phyloP scores from a whole-genome alignment of 495 filamentous ascomycete genomes.

The Stereocaulon alpinum region DNA sequence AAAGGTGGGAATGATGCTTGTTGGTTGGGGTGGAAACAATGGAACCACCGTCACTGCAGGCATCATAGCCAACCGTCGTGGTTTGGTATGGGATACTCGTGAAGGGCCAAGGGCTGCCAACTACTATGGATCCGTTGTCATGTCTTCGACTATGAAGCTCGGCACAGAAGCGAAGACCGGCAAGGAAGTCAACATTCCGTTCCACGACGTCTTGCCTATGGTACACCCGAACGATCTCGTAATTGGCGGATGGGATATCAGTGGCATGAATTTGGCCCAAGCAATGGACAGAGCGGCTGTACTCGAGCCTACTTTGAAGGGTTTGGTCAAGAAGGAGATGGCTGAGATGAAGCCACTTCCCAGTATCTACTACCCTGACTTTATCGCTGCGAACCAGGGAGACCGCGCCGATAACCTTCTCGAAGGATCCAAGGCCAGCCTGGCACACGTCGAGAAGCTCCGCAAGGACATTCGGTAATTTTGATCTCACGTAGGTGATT shows the following conservation, averaged over 20 bases:
- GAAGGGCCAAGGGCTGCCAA: constrained; percentile 78
- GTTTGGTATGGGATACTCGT: constrained; percentile 83
- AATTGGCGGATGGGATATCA: constrained; percentile 97
- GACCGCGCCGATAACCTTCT: constrained; percentile 91
- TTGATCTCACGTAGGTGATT: background rate
- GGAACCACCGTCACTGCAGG: constrained; percentile 94
- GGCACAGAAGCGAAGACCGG: constrained; percentile 75
- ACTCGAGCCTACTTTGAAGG: constrained; percentile 85
- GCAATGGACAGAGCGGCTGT: constrained; percentile 95
- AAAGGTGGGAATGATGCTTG: constrained; percentile 94
- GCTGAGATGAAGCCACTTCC: constrained; percentile 77
- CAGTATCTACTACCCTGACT: constrained; percentile 97
- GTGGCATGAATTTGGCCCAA: constrained; percentile 71
- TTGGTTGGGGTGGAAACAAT: constrained; percentile 98
- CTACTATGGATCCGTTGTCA: constrained; percentile 96
- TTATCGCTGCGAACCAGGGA: constrained; percentile 98
- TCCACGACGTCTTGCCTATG: constrained; percentile 92
- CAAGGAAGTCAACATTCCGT: constrained; percentile 91
- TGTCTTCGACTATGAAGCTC: constrained; percentile 94
- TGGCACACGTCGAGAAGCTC: constrained; percentile 84
- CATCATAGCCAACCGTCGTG: constrained; percentile 88
- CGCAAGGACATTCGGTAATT: constrained; percentile 86
- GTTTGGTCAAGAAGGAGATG: constrained; percentile 87
- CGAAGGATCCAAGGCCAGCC: constrained; percentile 69
- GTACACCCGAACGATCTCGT: constrained; percentile 93